Evolutionary conservation across 2,329 filamentous ascomycete genomes (phyloP).

Genomic region (Trichoderma atrobrunneum): DNA sequence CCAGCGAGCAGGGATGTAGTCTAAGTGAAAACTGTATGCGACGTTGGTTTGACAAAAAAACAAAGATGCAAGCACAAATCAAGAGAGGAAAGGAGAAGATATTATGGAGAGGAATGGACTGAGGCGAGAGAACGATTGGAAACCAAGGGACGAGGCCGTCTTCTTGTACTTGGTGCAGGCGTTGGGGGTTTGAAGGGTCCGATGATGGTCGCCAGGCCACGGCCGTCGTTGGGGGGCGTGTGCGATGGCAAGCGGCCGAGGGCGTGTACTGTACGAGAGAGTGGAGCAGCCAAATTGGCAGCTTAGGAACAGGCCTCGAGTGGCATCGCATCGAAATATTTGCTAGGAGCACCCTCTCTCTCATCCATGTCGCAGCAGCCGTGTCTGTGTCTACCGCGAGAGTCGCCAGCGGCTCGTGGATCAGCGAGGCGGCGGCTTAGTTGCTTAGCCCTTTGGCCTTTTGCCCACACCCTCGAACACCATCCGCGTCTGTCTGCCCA

Average conservation of each 20-base stretch:
- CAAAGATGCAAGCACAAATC: neutral
- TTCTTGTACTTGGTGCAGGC: slow-evolving; percentile 29
- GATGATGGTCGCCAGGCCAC: slow-evolving; percentile 7
- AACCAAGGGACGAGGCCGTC: slow-evolving; percentile 28
- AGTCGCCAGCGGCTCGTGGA: slow-evolving; percentile 19
- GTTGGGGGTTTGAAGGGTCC: neutral
- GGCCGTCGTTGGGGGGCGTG: slow-evolving; percentile 2
- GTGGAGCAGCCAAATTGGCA: neutral
- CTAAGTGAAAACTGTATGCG: neutral
- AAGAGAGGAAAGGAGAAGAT: slow-evolving; percentile 10
- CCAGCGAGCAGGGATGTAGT: slow-evolving; percentile 5
- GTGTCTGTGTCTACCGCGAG: neutral
- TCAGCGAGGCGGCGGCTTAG: slow-evolving; percentile 19
- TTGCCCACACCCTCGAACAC: neutral
- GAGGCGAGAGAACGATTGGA: slow-evolving; percentile 25
- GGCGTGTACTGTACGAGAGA: neutral
- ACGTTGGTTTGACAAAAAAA: neutral
- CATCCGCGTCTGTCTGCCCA: neutral
- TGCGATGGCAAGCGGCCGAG: neutral
- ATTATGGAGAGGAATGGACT: slow-evolving; percentile 8
- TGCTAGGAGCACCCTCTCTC: neutral
- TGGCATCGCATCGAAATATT: neutral
- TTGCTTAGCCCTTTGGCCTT: neutral
- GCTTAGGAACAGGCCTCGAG: neutral
- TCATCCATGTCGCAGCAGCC: neutral